Base-by-base conservation (phyloP, 2,329 filamentous ascomycete genomes). In the Ophiosphaerella korrae region DNA sequence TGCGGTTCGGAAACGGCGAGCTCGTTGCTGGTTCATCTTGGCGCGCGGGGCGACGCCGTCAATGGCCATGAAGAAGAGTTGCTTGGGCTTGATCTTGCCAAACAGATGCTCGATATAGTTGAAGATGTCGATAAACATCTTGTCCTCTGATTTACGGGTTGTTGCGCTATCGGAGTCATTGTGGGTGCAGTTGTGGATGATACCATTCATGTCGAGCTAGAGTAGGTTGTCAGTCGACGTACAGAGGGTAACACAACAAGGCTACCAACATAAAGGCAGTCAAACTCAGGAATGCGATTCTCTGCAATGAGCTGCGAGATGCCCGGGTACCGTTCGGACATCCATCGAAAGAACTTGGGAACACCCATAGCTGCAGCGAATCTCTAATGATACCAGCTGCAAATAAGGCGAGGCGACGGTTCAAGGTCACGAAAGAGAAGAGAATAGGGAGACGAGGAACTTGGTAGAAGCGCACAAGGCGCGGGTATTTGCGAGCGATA, bases 121-220 rank as follows among this genome's bases (percentile, higher is more conserved):
- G 84, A 99, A 99, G 68, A 99, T 99, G 51, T 92, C 89, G 63
- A 99, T 97, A 72, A 99, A 99, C 94, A 99, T 99, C 75, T 97
- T 90, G 74, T 99, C 93, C 74, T 99, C 95, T 50, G 88, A 93
- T 77, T 97, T 87, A 48, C 94, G 91, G 68, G 95, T 95, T 1
- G 90, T 91, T 3, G 92, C 86, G 71, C 93, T 92, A 70, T 95
- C 92, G 21, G 90, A 88, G 77, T 99, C 93, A 70, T 94, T 96
- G 78, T 99, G 94, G 49, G 94, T 99, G 75, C 94, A 99, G 75
- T 99, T 99, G 77, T 99, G 66, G 68, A 99, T 99, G 74, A 99
- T 99, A 62, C 94, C 94, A 77, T 99, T 99, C 94, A 99, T 99
- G 70, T 95, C 90, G 64, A 95, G 82, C 85, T 88, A 42, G 45